A percentile compares a stretch with the other conserved stretches of the same genome.
Conservation (phyloP, 2,329 filamentous ascomycete genomes). For the Sphaerostilbella broomeana region DNA sequence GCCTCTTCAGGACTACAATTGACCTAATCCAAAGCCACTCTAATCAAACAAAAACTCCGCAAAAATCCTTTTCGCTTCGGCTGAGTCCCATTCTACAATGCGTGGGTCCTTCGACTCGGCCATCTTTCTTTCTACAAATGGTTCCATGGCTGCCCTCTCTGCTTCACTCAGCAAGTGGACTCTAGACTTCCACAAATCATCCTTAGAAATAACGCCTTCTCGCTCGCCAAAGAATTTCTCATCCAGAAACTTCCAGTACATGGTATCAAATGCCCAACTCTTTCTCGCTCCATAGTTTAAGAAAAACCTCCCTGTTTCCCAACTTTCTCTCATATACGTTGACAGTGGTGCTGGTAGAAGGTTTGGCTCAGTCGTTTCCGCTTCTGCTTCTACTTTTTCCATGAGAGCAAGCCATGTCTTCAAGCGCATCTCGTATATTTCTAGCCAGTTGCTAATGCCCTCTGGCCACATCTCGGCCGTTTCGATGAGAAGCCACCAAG, state of each 20-base stretch:
- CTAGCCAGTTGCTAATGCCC: slow-evolving; percentile 26
- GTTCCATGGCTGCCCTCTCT: slow-evolving; percentile 24
- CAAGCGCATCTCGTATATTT: slow-evolving; percentile 26
- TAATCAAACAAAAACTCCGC: slow-evolving; percentile 17
- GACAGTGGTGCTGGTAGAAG: slow-evolving; percentile 19
- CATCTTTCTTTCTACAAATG: slow-evolving; percentile 26
- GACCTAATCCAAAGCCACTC: too few relatives aligned
- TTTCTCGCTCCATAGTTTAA: slow-evolving; percentile 30
- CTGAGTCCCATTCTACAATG: slow-evolving; percentile 22
- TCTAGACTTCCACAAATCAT: slow-evolving; percentile 24
- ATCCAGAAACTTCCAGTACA: slow-evolving; percentile 32
- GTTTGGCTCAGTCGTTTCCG: neutral
- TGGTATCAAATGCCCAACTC: slow-evolving; percentile 31
- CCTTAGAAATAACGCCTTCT: slow-evolving; percentile 2
- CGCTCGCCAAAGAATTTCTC: slow-evolving; percentile 25
- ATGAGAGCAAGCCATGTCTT: slow-evolving; percentile 28
- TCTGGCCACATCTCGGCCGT: slow-evolving; percentile 26
- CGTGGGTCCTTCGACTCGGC: slow-evolving; percentile 19
- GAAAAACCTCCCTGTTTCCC: slow-evolving; percentile 28
- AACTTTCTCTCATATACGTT: slow-evolving; percentile 31
- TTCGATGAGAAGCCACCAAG: slow-evolving; percentile 34
- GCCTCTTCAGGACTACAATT: too few relatives aligned
- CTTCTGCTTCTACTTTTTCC: slow-evolving; percentile 21
- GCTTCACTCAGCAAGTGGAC: slow-evolving; percentile 21
- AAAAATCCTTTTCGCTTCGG: slow-evolving; percentile 14